Evolutionary conservation across 2,329 filamentous ascomycete species (phyloP), one percentile per base, ranked within the genome.

Genomic region (Anthostomella pinea): DNA sequence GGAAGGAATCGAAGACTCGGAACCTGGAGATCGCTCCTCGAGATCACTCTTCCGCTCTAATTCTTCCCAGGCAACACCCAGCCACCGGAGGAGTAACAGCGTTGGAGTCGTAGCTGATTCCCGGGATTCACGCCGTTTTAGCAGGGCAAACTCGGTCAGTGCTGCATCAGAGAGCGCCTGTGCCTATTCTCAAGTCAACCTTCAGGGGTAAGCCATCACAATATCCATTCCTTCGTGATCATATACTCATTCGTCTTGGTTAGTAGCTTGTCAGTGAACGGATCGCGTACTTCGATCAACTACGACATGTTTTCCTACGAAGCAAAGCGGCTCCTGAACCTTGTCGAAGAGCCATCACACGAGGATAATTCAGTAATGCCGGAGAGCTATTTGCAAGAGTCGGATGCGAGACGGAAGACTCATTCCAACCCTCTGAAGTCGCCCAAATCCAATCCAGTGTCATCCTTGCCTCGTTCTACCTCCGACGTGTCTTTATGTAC

Each of bases 251-350:
- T n/a, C 43, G 33, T 46, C 36, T 39, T 22, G 30, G 8, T 19
- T 15, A 48, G 30, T 33, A 68, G 60, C 30, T 56, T 58, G 49
- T 54, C 60, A 16, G 36, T 52, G 25, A 54, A 58, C 21, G 51
- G 52, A 16, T 58, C 59, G 24, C 65, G 62, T 30, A 52, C 59
- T 5, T 69, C 67, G 5, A 64, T 64, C 47, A 66, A 65, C 38
- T 68, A 70, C 51, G 63, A 71, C 38, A 40, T 65, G 33, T 56
- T 56, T 18, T 68, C 68, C 17, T 72, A 72, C 50, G 67, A 69
- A 47, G 63, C 67, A n/a, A 62, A 66, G 43, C 62, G 66, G 6
- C 47, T 72, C 7, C 49, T 70, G 24, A 66, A 66, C 33, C 49
- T 68, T 19, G 55, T 55, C 11, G 65, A 66, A 41, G 59, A 63